These are phyloP conservation scores for Leavenworthia alabamica DNA, from an alignment of 345 rosid genomes.

Conservation along the genomic window DNA sequence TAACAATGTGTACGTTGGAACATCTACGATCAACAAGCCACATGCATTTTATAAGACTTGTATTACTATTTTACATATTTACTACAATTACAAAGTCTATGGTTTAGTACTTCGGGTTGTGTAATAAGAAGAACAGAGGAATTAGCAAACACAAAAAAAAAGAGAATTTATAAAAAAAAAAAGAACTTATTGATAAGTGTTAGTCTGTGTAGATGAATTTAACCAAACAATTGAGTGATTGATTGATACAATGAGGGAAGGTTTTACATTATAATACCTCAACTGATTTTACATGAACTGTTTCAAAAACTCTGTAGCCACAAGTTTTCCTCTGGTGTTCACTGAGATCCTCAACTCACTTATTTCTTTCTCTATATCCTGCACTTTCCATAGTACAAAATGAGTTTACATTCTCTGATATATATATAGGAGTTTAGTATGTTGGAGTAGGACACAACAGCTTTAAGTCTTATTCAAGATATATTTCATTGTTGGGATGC, in stretches of 20 bases:
- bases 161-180: neutral
- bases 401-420: neutral
- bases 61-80: no score
- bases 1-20: no score
- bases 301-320: conserved; percentile 88
- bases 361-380: conserved; percentile 97
- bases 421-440: neutral
- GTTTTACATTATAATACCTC: conserved; percentile 3
- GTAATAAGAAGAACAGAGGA: neutral
- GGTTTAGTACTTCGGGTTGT: neutral
- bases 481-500: neutral
- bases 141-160: neutral
- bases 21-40: no score
- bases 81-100: no score
- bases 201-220: neutral
- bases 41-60: no score
- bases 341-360: conserved; percentile 80
- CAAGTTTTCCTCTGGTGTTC: conserved; percentile 87
- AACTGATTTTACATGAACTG: conserved; percentile 48
- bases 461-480: neutral
- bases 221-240: conserved; percentile 8
- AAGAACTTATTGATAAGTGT: neutral
- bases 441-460: neutral
- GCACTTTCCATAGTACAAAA: conserved; percentile 27
- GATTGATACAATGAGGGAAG: conserved; percentile 7